Evolutionary conservation across 2,329 filamentous ascomycete genomes (phyloP).

Genomic region (Trichoderma harzianum): DNA sequence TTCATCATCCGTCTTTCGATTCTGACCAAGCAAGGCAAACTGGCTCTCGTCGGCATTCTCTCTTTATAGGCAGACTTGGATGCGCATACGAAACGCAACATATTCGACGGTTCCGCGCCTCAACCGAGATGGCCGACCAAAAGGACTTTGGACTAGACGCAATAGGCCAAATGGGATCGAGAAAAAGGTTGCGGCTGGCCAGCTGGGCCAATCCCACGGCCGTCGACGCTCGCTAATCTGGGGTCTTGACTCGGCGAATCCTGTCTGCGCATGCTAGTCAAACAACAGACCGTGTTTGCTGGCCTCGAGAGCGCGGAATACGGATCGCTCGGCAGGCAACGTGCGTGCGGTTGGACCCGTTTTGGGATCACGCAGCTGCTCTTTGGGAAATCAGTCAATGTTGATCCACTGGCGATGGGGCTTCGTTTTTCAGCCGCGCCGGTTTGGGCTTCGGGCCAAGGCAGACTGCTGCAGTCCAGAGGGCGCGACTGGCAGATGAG

Average conservation of each 20-base stretch:
- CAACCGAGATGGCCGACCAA: not conserved
- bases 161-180: not conserved
- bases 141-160: not conserved
- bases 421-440: slow-evolving; percentile 1
- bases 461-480: not conserved
- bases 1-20: not conserved
- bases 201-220: not conserved
- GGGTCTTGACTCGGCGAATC: not conserved
- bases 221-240: slow-evolving; percentile 2
- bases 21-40: not conserved
- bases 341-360: not conserved
- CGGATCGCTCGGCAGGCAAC: slow-evolving; percentile 14
- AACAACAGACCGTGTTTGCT: not conserved
- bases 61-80: not conserved
- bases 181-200: not conserved
- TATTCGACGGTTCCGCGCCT: not conserved
- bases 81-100: no score
- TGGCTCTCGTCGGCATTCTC: not conserved
- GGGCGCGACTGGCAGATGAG: not conserved
- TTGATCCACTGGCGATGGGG: not conserved
- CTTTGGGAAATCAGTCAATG: not conserved
- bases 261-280: not conserved
- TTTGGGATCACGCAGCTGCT: not conserved
- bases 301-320: not conserved
- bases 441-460: not conserved